Base-by-base conservation (phyloP, 2,329 filamentous ascomycete species). In the Fusarium sp. region DNA sequence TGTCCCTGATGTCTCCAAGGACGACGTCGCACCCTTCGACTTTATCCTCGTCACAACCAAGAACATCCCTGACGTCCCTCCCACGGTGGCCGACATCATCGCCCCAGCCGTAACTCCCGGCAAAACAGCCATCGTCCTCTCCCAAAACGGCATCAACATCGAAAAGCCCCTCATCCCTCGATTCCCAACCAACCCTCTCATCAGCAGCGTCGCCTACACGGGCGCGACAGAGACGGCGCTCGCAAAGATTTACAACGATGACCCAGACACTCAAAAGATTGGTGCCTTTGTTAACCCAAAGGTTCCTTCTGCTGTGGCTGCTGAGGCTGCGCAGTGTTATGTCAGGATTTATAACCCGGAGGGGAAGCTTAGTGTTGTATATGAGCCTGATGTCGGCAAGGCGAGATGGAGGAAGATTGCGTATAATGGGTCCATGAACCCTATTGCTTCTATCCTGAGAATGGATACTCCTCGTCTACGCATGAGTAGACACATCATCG, bases 121-220 rank as follows among this genome's bases (percentile, higher is more conserved):
- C 2, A 80, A 85, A 27, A 90, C 89, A 0, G 83, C 83, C 31
- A 87, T 92, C 51, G 82, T 91, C 0, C 83, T 92, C 8, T 81
- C 90, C 6, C 90, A 92, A 70, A 92, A 92, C 74, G 90, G 90
- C 0, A 80, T 92, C n/a, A 90, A 91, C 73, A 91, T 92, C 69
- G 88, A 92, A 71, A 85, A 83, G 46, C 88, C 89, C 0, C 76
- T 91, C 22, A 76, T 88, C 20, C 64, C 76, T 1, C 78, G 80
- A 1, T 90, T 90, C 74, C 88, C 89, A 0, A 66, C 77, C 4
- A 91, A 89, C 67, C 78, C 85, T 0, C 75, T 90, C 8, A 81
- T 92, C 2, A 88, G 85, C 4, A 87, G 88, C 5, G 83, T 91
- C 10, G 85, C 84, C 4, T 80, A 87, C 59, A 89, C 88, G 62